Base-by-base conservation (phyloP, 2,329 filamentous ascomycete genomes). In the Tolypocladium sp. region DNA sequence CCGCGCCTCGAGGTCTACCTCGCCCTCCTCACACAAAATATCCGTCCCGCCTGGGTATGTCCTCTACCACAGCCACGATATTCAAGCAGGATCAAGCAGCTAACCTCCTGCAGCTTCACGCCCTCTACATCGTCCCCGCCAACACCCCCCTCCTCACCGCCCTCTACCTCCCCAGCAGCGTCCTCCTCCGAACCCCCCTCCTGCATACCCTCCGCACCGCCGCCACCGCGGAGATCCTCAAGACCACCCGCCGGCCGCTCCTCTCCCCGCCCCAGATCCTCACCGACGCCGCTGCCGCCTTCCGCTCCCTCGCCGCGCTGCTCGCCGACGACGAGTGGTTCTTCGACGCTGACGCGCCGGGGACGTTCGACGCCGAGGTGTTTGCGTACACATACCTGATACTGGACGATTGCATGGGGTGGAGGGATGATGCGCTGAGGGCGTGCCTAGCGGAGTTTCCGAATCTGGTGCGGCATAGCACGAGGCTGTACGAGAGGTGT, bases 331-430 rank as follows among this genome's bases (percentile, higher is more conserved):
- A 69, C 2, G 65, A 66, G 3, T 84, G 79, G 79, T 84, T 84
- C 69, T 82, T 82, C 59, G 76, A 69, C 30, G 67, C 61, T 69
- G 71, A 59, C 56, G 72, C 37, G 70, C 91, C 93, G 0, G 85
- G 86, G 0, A 69, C 93, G 30, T 93, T 97, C 66, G 94, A 99
- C 74, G 92, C 93, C 8, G 86, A 85, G 58, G 84, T 97, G 2
- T 97, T 97, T 74, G 87, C 91, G 4, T 99, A 97, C 73, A 92
- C 90, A 0, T 85, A 95, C 71, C 77, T 96, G 56, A 77, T 97
- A 57, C 74, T 96, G 57, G 85, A 89, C 61, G 80, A 85, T 67
- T 61, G 62, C 9, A 63, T 91, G 63, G 77, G 74, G 1, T 92
- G 90, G 89, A 77, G 76, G 60, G 84, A 90, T 59, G 81, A 80